Percentiles rank a stretch among this genome's conserved stretches.
These are phyloP conservation scores for Penicillium lividum DNA, from an alignment of 495 filamentous ascomycete species.

Conservation along the genomic window DNA sequence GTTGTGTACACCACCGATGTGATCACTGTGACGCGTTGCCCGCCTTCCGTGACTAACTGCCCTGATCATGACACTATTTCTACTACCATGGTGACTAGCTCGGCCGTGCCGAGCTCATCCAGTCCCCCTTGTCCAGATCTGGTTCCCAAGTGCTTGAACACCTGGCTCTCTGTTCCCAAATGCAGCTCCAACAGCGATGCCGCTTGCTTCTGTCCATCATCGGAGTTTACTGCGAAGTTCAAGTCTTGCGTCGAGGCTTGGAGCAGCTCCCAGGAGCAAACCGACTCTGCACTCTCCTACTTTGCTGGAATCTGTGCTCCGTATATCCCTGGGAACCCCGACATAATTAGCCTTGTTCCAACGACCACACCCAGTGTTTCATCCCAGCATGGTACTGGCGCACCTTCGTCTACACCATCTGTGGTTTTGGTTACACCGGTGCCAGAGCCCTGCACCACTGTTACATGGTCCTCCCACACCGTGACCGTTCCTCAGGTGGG, in stretches of 20 bases:
- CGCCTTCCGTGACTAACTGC: conserved; percentile 58
- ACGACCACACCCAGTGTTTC: conserved; percentile 47
- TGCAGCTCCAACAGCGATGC: conserved; percentile 85
- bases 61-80: conserved; percentile 48
- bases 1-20: conserved; percentile 58
- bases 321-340: conserved; percentile 74
- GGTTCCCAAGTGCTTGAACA: conserved; percentile 91
- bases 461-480: conserved; percentile 60
- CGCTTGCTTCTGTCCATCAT: conserved; percentile 82
- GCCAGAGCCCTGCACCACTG: conserved; percentile 56
- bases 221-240: conserved; percentile 73
- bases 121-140: conserved; percentile 59
- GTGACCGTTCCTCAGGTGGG: conserved; percentile 70
- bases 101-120: conserved; percentile 5
- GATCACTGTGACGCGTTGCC: conserved; percentile 57
- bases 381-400: conserved; percentile 11
- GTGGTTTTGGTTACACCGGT: neutral
- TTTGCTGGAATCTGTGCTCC: conserved; percentile 88
- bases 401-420: conserved; percentile 28
- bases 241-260: conserved; percentile 78
- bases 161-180: conserved; percentile 72
- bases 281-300: conserved; percentile 71
- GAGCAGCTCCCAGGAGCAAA: conserved; percentile 61
- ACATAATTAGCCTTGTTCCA: conserved; percentile 71
- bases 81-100: conserved; percentile 43